Evolutionary conservation across 1,284 basidiomycete genomes (phyloP), one percentile per base, ranked within the genome.

Genomic region (Papiliotrema fonsecae): DNA sequence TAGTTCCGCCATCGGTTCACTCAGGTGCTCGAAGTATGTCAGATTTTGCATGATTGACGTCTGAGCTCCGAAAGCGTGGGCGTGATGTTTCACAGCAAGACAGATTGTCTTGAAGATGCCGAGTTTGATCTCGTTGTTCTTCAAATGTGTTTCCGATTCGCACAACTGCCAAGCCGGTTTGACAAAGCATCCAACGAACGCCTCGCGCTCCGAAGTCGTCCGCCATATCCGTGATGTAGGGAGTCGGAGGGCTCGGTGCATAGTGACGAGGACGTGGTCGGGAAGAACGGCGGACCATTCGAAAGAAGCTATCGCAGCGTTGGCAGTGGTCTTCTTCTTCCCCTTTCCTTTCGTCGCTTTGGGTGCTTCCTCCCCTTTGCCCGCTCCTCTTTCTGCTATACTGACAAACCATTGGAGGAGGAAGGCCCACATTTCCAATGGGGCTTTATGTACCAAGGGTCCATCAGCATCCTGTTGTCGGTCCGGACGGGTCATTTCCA

Each of bases 1-100:
- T 31, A 90, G 84, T 60, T 97, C 92, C 0, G 93, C 93, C 85
- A 97, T 88, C 0, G 87, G 85, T 65, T 97, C 93, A 0, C 88
- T 83, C 25, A 97, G 81, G 68, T 97, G 93, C 62, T 98, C 94
- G 62, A 86, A 90, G 73, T 94, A 96, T 54, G 94, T 91, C 13
- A 98, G 77, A 48, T 82, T 84, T 69, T 97, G 92, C 73, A 93
- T 86, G 71, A 98, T 89, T 54, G 82, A 83, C 48, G 89, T 93
- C 64, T 96, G 91, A 0, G 87, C 87, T 40, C 83, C 83, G 51
- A 87, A 83, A 1, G 82, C 79, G 60, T 97, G 93, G 1, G 81
- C 83, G 58, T 97, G 92, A 57, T 86, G 83, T 67, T 97, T 97
- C 57, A 97, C 90, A 0, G 92, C 87, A 42, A 87, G 76, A 71